Base-by-base conservation (phyloP, 495 filamentous ascomycete species). In the Annulohypoxylon moriforme region DNA sequence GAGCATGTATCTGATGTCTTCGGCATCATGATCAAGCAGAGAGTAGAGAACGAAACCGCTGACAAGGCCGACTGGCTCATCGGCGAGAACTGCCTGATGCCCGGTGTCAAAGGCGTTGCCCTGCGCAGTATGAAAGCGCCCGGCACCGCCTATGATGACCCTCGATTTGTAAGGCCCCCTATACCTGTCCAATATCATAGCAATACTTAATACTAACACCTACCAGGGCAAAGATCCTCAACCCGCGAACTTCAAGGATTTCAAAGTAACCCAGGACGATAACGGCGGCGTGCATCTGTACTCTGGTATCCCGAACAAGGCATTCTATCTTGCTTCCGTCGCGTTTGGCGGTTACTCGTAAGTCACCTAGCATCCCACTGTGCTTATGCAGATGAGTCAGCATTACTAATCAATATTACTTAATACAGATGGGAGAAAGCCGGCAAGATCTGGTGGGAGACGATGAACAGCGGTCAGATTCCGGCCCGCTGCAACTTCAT, bases 1-100 rank as follows among this genome's bases (percentile, higher is more conserved):
- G 86, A 88, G 75, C 81, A 81, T 64, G 62, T 86, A 36, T 81
- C 84, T 7, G 86, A 88, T 67, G 81, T 84, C 16, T 87, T 87
- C 65, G 85, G 80, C 62, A 79, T 81, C 69, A 86, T 88, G 84
- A 75, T 85, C 69, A 82, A 85, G 79, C 86, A 87, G 77, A 78
- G 74, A 69, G 71, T 79, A 18, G 71, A 81, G 65, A 62, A 82
- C 38, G 80, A 83, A 75, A 82, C 72, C 9, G 78, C 81, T 10
- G 75, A 77, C 16, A 76, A 81, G 25, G 81, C 84, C 11, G 81
- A 86, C 74, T 87, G 85, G 85, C 70, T 86, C 9, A 81, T 86
- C 60, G 85, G 85, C n/a, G 79, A 87, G 65, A 76, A 79, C 40
- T 80, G 82, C 33, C 79, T 86, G 22, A 66, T 81, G 59, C 77